A percentile compares a stretch with the other conserved stretches of the same genome.
Conservation (phyloP, 495 filamentous ascomycete species). For the Oidiodendron maius region DNA sequence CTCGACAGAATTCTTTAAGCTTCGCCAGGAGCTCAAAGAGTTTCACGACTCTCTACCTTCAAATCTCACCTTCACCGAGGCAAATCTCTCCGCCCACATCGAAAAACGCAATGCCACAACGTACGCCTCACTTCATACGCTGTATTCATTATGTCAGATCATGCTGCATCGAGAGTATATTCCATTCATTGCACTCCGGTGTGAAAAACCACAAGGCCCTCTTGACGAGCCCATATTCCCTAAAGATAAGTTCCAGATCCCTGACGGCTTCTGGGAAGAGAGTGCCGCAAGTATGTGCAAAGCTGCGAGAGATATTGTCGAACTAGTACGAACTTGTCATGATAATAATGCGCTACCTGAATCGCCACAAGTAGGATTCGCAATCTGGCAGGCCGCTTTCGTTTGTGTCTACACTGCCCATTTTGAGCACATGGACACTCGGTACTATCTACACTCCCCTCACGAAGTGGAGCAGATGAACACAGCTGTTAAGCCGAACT, state of each 20-base stretch:
- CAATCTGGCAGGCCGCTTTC: slow-evolving; percentile 76
- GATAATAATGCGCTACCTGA: slow-evolving; percentile 66
- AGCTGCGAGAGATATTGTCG: slow-evolving; percentile 67
- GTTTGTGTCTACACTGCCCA: slow-evolving; percentile 61
- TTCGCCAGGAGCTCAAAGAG: slow-evolving; percentile 52
- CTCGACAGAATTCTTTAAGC: slow-evolving; percentile 54
- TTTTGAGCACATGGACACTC: slow-evolving; percentile 75
- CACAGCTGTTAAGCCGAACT: slow-evolving; percentile 15
- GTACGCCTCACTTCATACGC: slow-evolving; percentile 73
- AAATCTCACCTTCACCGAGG: slow-evolving; percentile 62
- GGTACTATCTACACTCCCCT: slow-evolving; percentile 48
- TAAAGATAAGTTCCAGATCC: slow-evolving; percentile 42
- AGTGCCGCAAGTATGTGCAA: slow-evolving; percentile 71
- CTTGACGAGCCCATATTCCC: slow-evolving; percentile 65
- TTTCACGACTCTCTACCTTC: slow-evolving; percentile 65
- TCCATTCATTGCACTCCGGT: slow-evolving; percentile 72
- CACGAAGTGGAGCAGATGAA: slow-evolving; percentile 5
- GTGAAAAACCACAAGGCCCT: slow-evolving; percentile 62
- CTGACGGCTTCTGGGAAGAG: slow-evolving; percentile 63
- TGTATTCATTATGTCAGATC: slow-evolving; percentile 70
- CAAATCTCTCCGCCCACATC: slow-evolving; percentile 78
- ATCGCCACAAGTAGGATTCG: slow-evolving; percentile 74
- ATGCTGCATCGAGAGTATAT: slow-evolving; percentile 78
- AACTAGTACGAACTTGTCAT: slow-evolving; percentile 68
- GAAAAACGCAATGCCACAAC: slow-evolving; percentile 66